These are phyloP conservation scores for Metschnikowia koreensis DNA, from an alignment of 805 yeast genomes.

Conservation along the genomic window DNA sequence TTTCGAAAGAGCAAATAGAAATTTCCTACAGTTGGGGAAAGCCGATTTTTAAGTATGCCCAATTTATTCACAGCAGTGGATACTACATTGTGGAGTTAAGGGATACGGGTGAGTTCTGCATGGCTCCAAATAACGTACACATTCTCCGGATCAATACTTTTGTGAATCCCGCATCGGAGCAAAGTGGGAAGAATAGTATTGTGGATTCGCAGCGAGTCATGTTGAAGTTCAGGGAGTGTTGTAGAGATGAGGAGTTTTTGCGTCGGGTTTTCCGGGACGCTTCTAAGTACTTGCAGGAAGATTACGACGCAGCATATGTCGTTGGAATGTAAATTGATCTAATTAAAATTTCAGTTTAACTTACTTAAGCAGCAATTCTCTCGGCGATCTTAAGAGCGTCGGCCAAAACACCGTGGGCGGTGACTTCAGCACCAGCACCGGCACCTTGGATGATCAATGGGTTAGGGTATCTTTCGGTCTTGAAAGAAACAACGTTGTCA, in stretches of 20 bases:
- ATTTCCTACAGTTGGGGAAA: conserved; percentile 89
- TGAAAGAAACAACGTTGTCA: conserved; percentile 91
- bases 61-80: conserved; percentile 88
- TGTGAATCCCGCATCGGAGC: conserved; percentile 27
- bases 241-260: conserved; percentile 51
- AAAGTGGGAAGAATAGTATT: conserved; percentile 28
- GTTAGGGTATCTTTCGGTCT: conserved; percentile 86
- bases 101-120: conserved; percentile 70
- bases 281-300: conserved; percentile 42
- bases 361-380: conserved; percentile 54
- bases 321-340: conserved; percentile 11
- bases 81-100: conserved; percentile 84
- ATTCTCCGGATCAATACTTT: conserved; percentile 65
- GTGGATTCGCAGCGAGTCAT: conserved; percentile 73
- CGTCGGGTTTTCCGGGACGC: conserved; percentile 59
- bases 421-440: conserved; percentile 79
- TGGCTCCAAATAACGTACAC: conserved; percentile 87
- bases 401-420: conserved; percentile 84
- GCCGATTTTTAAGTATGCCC: conserved; percentile 78
- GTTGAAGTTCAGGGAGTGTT: conserved; percentile 62
- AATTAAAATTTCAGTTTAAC: neutral
- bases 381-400: conserved; percentile 91
- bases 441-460: conserved; percentile 98
- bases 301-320: conserved; percentile 23
- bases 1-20: conserved; percentile 55